These are phyloP conservation scores for Coemansia sp. DNA, from an alignment of 192 early-diverging fungal species.

Conservation along the genomic window DNA sequence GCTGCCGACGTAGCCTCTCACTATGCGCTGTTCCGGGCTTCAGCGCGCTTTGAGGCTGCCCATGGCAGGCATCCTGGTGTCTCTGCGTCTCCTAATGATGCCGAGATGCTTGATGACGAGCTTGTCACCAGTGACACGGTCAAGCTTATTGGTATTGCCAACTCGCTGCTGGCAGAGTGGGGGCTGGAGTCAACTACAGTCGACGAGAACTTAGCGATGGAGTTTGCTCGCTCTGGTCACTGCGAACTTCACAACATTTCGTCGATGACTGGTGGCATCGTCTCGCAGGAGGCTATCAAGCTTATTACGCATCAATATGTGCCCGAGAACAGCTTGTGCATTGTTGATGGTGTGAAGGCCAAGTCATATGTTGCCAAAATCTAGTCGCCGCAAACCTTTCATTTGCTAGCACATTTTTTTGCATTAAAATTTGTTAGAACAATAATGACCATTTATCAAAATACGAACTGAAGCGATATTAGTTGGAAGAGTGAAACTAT, in stretches of 20 bases:
- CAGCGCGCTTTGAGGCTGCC: slow-evolving; percentile 18
- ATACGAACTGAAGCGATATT: not conserved
- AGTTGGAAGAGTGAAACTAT: not conserved
- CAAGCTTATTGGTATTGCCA: slow-evolving; percentile 17
- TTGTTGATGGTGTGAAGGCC: slow-evolving; percentile 78
- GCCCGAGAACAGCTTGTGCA: slow-evolving; percentile 81
- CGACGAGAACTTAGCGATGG: slow-evolving; percentile 20
- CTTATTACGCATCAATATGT: slow-evolving; percentile 94
- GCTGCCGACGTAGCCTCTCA: slow-evolving; percentile 17
- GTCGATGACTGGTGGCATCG: slow-evolving; percentile 84
- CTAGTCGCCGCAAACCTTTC: slow-evolving; percentile 7
- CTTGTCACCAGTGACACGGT: slow-evolving; percentile 17
- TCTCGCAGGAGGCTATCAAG: slow-evolving; percentile 94
- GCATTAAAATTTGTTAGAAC: not conserved
- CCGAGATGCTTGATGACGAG: slow-evolving; percentile 16
- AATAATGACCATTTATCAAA: not conserved
- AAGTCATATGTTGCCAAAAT: slow-evolving; percentile 17
- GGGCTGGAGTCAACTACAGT: not conserved
- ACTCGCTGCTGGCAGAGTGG: slow-evolving; percentile 25
- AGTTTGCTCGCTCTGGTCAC: slow-evolving; percentile 65
- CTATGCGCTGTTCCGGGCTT: slow-evolving; percentile 41
- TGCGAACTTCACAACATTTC: slow-evolving; percentile 83
- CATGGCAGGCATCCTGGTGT: slow-evolving; percentile 33
- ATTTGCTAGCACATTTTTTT: not conserved
- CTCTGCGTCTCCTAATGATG: not conserved